Evolutionary conservation across 208 protist species (phyloP), one percentile per base, ranked within the genome.

Genomic region (Acanthamoeba castellanii): DNA sequence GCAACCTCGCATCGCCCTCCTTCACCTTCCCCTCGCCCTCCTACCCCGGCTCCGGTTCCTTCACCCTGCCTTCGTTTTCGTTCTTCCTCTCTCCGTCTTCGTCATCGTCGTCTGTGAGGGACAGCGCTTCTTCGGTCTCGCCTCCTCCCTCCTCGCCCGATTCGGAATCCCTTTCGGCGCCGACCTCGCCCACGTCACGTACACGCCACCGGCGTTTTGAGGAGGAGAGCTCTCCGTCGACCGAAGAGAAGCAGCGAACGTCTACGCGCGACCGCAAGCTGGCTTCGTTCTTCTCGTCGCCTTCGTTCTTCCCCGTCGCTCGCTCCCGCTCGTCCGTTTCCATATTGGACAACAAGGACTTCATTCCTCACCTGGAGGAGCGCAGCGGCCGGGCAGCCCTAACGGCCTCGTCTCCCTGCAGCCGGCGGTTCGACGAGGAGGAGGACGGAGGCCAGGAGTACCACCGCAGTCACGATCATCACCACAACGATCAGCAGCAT

Each of bases 321-420:
- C 45, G 81, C n/a, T 27, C 81, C 30, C 81, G 81, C 50, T 64
- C 81, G 25, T 42, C 81, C n/a, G 52, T n/a, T 30, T 88, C 81
- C 81, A 88, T 88, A 88, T 88, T 88, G 81, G 81, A 81, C 72
- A 25, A 88, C 45, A 55, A 42, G 81, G n/a, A 64, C 70, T 34
- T 47, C 37, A 34, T 34, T 25, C 70, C 70, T 45, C 32, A 9
- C 4, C 32, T 27, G 70, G 32, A 45, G 70, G 32, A 78, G 30
- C 70, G 70, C 70, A 42, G 70, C 70, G 32, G 30, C 8, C 52
- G 45, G 18, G 16, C 42, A 32, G 11, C 76, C 22, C 47, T n/a
- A 37, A 37, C 45, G 37, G 13, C 76, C 34, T 42, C 68, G n/a
- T 76, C 64, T 14, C 64, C 64, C n/a, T 72, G n/a, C 22, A 72